A percentile compares a stretch with the other conserved stretches of the same genome.
phyloP scores from a whole-genome alignment of 192 early-diverging fungal species.

The Glomus cerebriforme region DNA sequence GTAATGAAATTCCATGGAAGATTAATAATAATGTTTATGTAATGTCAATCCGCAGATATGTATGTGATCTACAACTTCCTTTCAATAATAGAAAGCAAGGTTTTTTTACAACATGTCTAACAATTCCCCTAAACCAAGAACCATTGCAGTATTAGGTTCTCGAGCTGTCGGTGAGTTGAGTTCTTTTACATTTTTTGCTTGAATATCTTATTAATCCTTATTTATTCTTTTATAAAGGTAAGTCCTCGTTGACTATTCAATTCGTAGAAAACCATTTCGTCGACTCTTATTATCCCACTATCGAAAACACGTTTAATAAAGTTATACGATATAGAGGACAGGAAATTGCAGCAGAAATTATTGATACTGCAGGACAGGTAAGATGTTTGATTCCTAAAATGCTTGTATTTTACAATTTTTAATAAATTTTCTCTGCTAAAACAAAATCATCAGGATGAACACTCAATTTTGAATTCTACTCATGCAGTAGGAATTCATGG shows the following conservation, averaged over 20 bases:
- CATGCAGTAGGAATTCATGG: slow-evolving; percentile 92
- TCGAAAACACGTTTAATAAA: slow-evolving; percentile 90
- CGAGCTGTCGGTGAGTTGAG: slow-evolving; percentile 68
- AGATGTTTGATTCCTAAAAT: slow-evolving; percentile 27
- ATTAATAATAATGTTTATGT: no score
- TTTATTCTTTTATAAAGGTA: slow-evolving; percentile 48
- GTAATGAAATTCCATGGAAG: no score
- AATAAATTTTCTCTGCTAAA: no score
- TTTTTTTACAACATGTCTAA: background rate
- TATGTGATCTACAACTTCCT: no score
- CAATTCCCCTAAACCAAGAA: slow-evolving; percentile 62
- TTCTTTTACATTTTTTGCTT: background rate
- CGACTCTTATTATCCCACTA: slow-evolving; percentile 94
- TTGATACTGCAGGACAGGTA: slow-evolving; percentile 96
- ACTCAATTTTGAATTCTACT: slow-evolving; percentile 88
- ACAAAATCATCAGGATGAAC: slow-evolving; percentile 75
- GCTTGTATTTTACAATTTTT: background rate
- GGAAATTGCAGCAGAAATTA: slow-evolving; percentile 88
- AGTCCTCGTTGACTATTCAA: slow-evolving; percentile 90
- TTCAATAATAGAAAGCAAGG: no score
- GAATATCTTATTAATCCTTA: background rate
- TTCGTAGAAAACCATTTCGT: slow-evolving; percentile 92
- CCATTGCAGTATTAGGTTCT: slow-evolving; percentile 80
- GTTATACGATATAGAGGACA: slow-evolving; percentile 77
- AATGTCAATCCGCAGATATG: no score